Evolutionary conservation across 148 eudicot species (phyloP), one percentile per base, ranked within the genome.

Genomic region (Dianthus caryophyllus): DNA sequence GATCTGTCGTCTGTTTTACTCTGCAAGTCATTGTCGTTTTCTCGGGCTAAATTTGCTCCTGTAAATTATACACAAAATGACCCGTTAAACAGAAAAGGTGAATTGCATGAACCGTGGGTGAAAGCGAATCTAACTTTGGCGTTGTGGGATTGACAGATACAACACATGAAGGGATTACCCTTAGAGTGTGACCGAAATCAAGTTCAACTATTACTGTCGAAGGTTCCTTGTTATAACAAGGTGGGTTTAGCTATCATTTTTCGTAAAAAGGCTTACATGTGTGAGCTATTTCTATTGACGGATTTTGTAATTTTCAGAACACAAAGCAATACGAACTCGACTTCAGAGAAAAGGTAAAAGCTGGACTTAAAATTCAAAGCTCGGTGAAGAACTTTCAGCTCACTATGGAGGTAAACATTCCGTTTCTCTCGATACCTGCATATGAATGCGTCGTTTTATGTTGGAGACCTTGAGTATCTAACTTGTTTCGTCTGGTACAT

Each of bases 341-440:
- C 77, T 94, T 84, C 77, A 94, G 92, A 90, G 96, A 88, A 44
- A 86, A 84, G 75, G 80, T 85, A 21, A 82, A 76, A 76, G 80
- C 82, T 31, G 96, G 97, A 25, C 81, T 86, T 55, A 72, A 65
- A 72, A 79, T 94, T 56, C 84, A 86, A 78, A 88, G 86, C 71
- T 94, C 97, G 3, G 98, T 84, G 21, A 94, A 90, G 87, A 94
- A 90, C 61, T 90, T 90, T 66, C 97, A 94, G 74, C 77, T 94
- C 50, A 82, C 83, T 71, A 51, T 90, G 83, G 89, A 88, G 95
- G 98, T 89, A 80, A 50, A 10, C 4, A 33, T 33, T 2, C 13
- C 36, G 33, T 48, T 51, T 9, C 24, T 14, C 20, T 58, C 25
- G 0, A 6, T n/a, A n/a, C n/a, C n/a, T 0, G 9, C 67, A 24